Conservation (phyloP, 179 eudicot species). For the Amaranthus tricolor region DNA sequence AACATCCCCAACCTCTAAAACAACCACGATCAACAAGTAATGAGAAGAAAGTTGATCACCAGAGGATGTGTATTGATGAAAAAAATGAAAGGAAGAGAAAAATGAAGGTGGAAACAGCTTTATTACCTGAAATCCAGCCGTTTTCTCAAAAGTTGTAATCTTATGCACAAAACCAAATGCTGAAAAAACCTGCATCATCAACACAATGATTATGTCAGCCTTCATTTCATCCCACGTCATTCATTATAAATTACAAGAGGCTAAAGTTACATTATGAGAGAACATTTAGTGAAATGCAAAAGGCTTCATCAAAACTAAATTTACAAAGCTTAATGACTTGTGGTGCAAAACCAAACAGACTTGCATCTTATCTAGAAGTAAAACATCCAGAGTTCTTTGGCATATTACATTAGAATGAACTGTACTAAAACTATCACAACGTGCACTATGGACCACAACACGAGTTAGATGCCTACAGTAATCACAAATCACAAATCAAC, state of each 20-base stretch:
- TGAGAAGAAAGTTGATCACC: no score
- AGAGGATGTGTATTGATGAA: no score
- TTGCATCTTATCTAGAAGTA: neutral
- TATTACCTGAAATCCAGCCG: slow-evolving; percentile 94
- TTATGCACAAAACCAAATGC: slow-evolving; percentile 98
- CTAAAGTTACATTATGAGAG: neutral
- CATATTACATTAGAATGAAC: neutral
- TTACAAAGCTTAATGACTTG: neutral
- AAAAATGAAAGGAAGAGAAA: no score
- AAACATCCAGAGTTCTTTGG: neutral
- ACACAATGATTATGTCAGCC: neutral
- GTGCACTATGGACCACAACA: neutral
- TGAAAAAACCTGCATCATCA: slow-evolving; percentile 77
- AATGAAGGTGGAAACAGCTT: neutral
- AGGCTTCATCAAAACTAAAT: neutral
- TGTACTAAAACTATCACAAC: neutral
- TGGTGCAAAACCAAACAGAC: neutral
- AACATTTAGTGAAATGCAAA: slow-evolving; percentile 2
- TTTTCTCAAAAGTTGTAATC: slow-evolving; percentile 98
- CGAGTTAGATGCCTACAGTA: no score
- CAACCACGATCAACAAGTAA: neutral
- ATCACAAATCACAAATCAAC: no score
- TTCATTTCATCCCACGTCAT: neutral
- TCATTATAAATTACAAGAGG: neutral
- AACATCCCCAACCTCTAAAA: neutral